Percentiles rank a stretch among this genome's conserved stretches.
phyloP scores from a whole-genome alignment of 2,329 filamentous ascomycete genomes.

The Cercospora sp. region DNA sequence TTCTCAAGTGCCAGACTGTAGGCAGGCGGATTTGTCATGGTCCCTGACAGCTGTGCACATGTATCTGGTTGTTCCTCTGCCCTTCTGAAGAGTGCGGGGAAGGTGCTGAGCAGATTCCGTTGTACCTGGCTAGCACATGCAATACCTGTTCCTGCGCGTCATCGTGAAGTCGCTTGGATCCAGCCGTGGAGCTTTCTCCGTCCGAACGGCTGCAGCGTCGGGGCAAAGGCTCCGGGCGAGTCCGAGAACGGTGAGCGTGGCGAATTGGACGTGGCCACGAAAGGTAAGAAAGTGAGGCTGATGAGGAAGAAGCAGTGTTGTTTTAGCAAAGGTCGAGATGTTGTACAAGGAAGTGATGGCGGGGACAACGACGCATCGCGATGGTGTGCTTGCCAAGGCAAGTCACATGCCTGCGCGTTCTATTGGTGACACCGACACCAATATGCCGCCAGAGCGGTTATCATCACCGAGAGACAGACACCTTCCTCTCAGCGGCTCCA shows the following conservation, averaged over 20 bases:
- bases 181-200: conserved; percentile 2
- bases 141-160: conserved; percentile 9
- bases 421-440: neutral
- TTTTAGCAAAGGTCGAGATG: neutral
- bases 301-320: neutral
- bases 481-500: neutral
- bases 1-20: neutral
- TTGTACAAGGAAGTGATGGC: neutral
- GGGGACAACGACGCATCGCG: neutral
- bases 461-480: neutral
- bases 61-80: conserved; percentile 16
- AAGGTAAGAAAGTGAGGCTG: too few species aligned
- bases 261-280: neutral
- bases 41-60: conserved; percentile 8
- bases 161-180: conserved; percentile 12
- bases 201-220: neutral
- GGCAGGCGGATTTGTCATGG: neutral
- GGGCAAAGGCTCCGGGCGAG: neutral
- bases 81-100: conserved; percentile 15
- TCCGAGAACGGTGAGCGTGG: neutral
- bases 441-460: neutral
- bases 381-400: neutral
- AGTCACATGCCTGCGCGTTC: neutral
- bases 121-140: conserved; percentile 14
- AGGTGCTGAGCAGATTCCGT: conserved; percentile 7